A percentile compares a stretch with the other conserved stretches of the same genome.
phyloP scores from a whole-genome alignment of 2,329 filamentous ascomycete genomes.

The Pseudogymnoascus sp. region DNA sequence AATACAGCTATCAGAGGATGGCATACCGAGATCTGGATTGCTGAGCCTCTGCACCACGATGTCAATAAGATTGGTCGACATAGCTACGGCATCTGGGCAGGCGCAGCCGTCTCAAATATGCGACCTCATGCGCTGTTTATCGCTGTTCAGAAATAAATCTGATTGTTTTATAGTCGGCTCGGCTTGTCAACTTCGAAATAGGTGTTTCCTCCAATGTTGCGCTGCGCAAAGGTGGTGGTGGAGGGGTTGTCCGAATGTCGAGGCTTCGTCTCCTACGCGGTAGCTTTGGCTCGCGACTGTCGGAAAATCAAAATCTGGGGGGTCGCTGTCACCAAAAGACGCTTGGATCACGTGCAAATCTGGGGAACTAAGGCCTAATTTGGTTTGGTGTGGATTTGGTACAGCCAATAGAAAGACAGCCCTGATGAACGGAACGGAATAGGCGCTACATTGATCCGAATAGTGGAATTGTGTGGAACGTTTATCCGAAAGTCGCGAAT shows the following conservation, averaged over 20 bases:
- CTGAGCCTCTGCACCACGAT: constrained; percentile 54
- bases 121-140: constrained; percentile 7
- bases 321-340: constrained; percentile 5
- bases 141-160: background rate
- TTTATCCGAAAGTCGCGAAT: background rate
- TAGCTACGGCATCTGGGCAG: constrained; percentile 8
- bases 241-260: constrained; percentile 5
- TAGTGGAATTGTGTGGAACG: background rate
- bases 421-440: background rate
- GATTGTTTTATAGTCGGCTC: background rate
- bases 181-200: background rate
- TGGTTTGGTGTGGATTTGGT: background rate
- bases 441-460: constrained; percentile 6
- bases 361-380: background rate
- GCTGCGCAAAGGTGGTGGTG: constrained; percentile 1
- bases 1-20: background rate
- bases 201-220: constrained; percentile 3
- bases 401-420: background rate
- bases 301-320: constrained; percentile 8
- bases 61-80: constrained; percentile 51
- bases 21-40: constrained; percentile 33
- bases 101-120: constrained; percentile 7
- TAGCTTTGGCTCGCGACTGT: constrained; percentile 7
- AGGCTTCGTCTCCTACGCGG: constrained; percentile 7
- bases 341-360: background rate